Evolutionary conservation across 176 grass and related monocot species (phyloP).

Genomic region (Raddia guianensis): DNA sequence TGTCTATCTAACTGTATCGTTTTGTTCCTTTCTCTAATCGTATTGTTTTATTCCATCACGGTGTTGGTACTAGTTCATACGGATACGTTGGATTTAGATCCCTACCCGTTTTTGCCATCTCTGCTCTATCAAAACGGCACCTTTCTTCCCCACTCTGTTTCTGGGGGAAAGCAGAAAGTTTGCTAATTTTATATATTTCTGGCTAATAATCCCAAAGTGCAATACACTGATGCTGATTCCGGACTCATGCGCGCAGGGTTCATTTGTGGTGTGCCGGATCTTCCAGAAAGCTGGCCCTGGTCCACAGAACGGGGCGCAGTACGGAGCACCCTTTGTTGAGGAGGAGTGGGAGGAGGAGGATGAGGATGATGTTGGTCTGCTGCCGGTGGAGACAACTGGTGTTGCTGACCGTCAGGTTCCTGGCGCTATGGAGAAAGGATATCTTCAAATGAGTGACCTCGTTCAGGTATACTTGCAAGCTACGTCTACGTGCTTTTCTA

Average conservation of each 20-base stretch:
- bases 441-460: slow-evolving; percentile 79
- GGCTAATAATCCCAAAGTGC: neutral
- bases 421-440: slow-evolving; percentile 62
- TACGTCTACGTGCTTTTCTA: neutral
- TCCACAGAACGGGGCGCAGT: slow-evolving; percentile 91
- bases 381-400: slow-evolving; percentile 40
- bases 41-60: neutral
- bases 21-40: no score
- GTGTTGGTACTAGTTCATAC: neutral
- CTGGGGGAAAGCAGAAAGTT: neutral
- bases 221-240: slow-evolving; percentile 1
- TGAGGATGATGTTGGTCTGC: slow-evolving; percentile 46
- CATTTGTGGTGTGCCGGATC: slow-evolving; percentile 90
- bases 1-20: no score
- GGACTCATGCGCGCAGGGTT: slow-evolving; percentile 50
- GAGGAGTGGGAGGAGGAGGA: slow-evolving; percentile 87
- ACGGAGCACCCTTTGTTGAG: slow-evolving; percentile 93
- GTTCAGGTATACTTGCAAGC: slow-evolving; percentile 53
- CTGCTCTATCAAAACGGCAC: neutral
- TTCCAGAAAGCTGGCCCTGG: slow-evolving; percentile 89
- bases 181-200: slow-evolving; percentile 1
- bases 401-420: slow-evolving; percentile 43
- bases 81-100: neutral
- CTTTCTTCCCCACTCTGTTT: neutral
- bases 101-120: neutral